These are phyloP conservation scores for Malus fusca DNA, from an alignment of 306 rosid genomes.

Conservation along the genomic window DNA sequence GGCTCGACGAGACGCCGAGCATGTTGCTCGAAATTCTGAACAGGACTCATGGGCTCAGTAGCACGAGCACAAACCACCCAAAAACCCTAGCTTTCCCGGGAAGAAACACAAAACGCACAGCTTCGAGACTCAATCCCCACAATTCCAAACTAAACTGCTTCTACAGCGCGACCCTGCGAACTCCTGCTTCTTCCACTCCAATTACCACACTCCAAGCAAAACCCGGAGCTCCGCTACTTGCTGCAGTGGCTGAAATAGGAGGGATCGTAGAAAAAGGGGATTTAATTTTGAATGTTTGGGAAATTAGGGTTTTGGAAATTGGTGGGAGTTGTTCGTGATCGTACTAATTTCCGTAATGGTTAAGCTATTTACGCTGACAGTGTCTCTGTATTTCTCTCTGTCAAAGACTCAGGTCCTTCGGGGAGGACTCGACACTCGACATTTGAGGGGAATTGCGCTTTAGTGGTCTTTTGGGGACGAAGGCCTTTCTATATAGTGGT, in stretches of 20 bases:
- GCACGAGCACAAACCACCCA: not conserved
- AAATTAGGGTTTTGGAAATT: not conserved
- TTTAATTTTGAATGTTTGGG: not conserved
- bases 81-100: slow-evolving; percentile 32
- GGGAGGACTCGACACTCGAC: not conserved
- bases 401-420: slow-evolving; percentile 5
- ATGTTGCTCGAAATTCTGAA: slow-evolving; percentile 92
- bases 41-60: slow-evolving; percentile 65
- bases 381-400: not conserved
- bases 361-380: slow-evolving; percentile 5
- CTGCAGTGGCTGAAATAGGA: not conserved
- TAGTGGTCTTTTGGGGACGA: not conserved
- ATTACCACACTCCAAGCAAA: not conserved
- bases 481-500: not conserved
- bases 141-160: not conserved
- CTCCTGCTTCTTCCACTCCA: not conserved
- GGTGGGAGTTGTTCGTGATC: not conserved
- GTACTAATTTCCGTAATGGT: not conserved
- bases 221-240: not conserved
- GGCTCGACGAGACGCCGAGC: slow-evolving; percentile 71
- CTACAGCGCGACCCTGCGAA: not conserved
- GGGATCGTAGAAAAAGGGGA: too few species aligned
- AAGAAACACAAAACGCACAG: not conserved
- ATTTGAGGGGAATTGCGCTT: not conserved
- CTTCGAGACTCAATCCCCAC: not conserved